Conservation (phyloP, 345 rosid genomes). For the Eucalyptus cloeziana region DNA sequence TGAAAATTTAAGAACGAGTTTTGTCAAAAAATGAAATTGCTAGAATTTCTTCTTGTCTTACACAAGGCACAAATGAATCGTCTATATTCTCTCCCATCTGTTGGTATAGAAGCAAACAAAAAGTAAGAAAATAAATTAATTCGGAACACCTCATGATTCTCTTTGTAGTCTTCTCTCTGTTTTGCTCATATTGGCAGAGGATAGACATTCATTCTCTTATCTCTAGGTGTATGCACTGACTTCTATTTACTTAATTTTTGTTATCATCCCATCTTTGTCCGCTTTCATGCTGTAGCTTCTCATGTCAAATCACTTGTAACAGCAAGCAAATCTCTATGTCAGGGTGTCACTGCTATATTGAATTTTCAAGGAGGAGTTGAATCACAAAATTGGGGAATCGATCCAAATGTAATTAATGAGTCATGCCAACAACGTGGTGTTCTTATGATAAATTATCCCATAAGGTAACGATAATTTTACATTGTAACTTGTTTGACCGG, state of each 20-base stretch:
- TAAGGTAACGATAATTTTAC: constrained; percentile 25
- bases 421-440: constrained; percentile 58
- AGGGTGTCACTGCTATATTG: constrained; percentile 80
- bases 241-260: neutral
- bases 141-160: neutral
- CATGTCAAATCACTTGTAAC: neutral
- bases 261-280: neutral
- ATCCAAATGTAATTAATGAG: constrained; percentile 48
- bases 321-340: constrained; percentile 7
- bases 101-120: neutral
- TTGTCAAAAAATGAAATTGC: neutral
- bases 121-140: neutral
- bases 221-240: neutral
- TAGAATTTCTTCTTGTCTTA: neutral
- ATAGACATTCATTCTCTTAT: neutral
- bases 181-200: neutral
- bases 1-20: neutral
- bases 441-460: constrained; percentile 82
- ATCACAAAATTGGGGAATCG: constrained; percentile 81
- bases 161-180: neutral
- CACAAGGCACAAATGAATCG: neutral
- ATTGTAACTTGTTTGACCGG: neutral
- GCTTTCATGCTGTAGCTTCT: neutral
- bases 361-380: constrained; percentile 80
- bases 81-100: neutral